Evolutionary conservation across 2,329 filamentous ascomycete species (phyloP), one percentile per base, ranked within the genome.

Genomic region (Ophiostoma montium): DNA sequence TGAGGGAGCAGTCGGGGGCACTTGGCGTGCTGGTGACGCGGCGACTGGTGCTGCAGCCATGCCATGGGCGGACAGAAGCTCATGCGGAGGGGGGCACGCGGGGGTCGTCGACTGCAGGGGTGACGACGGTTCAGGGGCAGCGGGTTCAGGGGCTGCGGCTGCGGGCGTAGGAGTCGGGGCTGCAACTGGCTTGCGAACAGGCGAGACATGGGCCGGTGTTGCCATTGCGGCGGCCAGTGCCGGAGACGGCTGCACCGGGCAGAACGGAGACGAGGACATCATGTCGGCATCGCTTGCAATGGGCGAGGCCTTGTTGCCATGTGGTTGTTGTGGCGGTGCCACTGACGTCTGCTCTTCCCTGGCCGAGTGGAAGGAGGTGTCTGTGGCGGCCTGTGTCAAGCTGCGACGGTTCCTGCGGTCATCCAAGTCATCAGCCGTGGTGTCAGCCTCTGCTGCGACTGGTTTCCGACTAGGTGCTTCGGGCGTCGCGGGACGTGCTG

Each of bases 301-400:
- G 12, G 56, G 47, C 5, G 33, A 33, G 12, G 38, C 23, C 39
- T 47, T 33, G 3, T 16, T 23, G 4, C 41, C 10, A n/a, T n/a
- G 42, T 31, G 16, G 42, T n/a, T 12, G 16, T 39, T 4, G 57
- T 16, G 46, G 35, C 5, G 43, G 53, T 2, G 47, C 50, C 8
- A 57, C 56, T 32, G 56, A 59, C 3, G 60, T 64, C 50, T 71
- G 66, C n/a, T 70, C 67, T 51, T 73, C 70, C 55, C 65, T 64
- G 18, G 67, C 63, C 12, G 67, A 65, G 54, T 70, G 62, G 50
- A 69, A 71, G 1, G 66, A 62, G 39, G 64, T 62, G 31, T 66
- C 62, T 7, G 61, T 57, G 9, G 64, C 63, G 5, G 62, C 60
- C 32, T 59, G 58, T 3, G 62, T 55, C 3, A 56, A 58, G 48